phyloP scores from a whole-genome alignment of 306 rosid species.

The Dryas alaskensis region DNA sequence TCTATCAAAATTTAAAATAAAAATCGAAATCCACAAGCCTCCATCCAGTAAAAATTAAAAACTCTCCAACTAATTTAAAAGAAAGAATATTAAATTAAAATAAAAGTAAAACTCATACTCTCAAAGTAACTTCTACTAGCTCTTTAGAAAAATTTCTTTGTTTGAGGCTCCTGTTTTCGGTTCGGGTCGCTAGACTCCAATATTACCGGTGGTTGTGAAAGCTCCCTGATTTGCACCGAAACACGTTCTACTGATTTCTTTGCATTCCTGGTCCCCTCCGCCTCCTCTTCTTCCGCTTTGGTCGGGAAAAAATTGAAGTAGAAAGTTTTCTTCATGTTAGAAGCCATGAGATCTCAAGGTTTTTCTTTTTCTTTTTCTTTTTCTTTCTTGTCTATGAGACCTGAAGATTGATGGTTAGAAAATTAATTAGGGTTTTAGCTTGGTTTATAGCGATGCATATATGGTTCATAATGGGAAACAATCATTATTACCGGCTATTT shows the following conservation, averaged over 20 bases:
- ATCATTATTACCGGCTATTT: neutral
- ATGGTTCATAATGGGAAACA: neutral
- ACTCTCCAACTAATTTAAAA: too few species aligned
- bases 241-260: neutral
- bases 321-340: constrained; percentile 8
- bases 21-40: too few species aligned
- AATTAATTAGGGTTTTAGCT: neutral
- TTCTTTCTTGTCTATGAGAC: neutral
- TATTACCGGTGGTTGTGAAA: neutral
- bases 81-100: too few species aligned
- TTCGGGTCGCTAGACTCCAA: neutral
- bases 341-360: neutral
- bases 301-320: constrained; percentile 13
- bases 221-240: neutral
- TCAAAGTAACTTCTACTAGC: too few species aligned
- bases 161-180: neutral
- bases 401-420: neutral
- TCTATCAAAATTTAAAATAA: too few species aligned
- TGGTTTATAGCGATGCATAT: too few species aligned
- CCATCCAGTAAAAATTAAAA: too few species aligned
- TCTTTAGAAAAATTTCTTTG: too few species aligned
- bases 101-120: too few species aligned
- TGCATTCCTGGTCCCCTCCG: too few species aligned
- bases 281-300: constrained; percentile 7
- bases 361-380: neutral